Base-by-base conservation (phyloP, 1,284 basidiomycete genomes). In the Tylopilus sp. region DNA sequence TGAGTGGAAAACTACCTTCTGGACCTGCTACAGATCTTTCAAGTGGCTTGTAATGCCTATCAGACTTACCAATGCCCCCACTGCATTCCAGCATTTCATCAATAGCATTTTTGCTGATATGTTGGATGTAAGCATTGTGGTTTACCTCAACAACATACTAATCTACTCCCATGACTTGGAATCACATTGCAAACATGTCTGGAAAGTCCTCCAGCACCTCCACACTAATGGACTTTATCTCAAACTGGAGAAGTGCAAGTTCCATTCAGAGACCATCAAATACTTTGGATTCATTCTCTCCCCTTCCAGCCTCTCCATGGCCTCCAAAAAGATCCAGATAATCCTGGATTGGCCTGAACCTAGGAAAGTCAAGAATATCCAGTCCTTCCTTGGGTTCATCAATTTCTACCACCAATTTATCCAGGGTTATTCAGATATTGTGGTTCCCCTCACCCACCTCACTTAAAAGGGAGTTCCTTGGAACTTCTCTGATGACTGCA, bases 191-290 rank as follows among this genome's bases (percentile, higher is more conserved):
- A 43, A 43, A 20, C 10, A 43, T 29, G 26, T 29, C 41, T 5
- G 11, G n/a, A 28, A 43, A 20, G 41, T 43, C n/a, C 26, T 43
- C 25, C 9, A 11, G 15, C 25, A 28, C 6, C 25, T 41, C 6
- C 17, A 6, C 4, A 8, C 24, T 8, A 15, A 63, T 13, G 17
- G 43, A 0, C 62, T 74, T 0, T 59, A 50, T 13, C 7, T 44
- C 15, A 71, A 73, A 29, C 32, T 54, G 0, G 54, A 61, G 32
- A 73, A 74, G 48, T 73, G 70, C 28, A 42, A 64, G 17, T 74
- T 68, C 46, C 44, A 62, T 20, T 17, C 44, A 0, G 13, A 48
- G 2, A 15, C 48, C 2, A 52, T 62, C 1, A 61, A 71, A 4
- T 78, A 71, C n/a, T 62, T 78, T 0, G 46, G 55, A 5, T 58